phyloP scores from a whole-genome alignment of 1,284 basidiomycete genomes.

The Ustilago nuda region DNA sequence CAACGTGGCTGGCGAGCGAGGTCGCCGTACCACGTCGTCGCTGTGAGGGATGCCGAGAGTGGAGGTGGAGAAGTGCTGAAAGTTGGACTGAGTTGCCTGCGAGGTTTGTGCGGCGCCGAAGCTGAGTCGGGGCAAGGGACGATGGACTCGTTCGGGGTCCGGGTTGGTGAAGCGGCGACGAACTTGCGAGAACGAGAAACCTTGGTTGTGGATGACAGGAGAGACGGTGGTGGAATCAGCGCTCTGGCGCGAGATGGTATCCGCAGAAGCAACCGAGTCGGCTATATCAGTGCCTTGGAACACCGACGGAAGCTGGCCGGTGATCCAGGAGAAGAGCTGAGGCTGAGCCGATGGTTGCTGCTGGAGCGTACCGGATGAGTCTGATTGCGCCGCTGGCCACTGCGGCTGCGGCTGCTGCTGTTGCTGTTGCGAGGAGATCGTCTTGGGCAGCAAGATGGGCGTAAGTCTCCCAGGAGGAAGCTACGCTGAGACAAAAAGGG shows the following conservation, averaged over 20 bases:
- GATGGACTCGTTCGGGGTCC: constrained; percentile 15
- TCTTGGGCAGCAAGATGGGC: constrained; percentile 28
- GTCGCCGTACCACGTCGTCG: constrained; percentile 27
- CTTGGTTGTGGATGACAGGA: constrained; percentile 19
- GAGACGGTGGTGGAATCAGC: constrained; percentile 26
- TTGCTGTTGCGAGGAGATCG: constrained; percentile 37
- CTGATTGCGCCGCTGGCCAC: constrained; percentile 32
- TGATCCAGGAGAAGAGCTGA: constrained; percentile 12
- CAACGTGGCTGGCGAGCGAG: constrained; percentile 38
- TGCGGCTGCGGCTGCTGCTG: constrained; percentile 38
- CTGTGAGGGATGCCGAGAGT: constrained; percentile 18
- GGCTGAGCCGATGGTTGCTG: constrained; percentile 8
- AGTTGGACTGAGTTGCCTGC: constrained; percentile 16
- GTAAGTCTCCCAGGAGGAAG: constrained; percentile 27
- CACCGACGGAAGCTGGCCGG: constrained; percentile 36
- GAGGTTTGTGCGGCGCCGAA: constrained; percentile 32
- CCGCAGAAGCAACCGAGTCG: constrained; percentile 22
- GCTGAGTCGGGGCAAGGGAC: constrained; percentile 29
- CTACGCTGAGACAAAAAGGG: constrained; percentile 16
- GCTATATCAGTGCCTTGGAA: constrained; percentile 30
- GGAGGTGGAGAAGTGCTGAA: constrained; percentile 12
- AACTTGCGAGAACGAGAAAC: constrained; percentile 17
- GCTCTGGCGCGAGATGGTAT: constrained; percentile 23
- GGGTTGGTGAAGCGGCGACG: constrained; percentile 44
- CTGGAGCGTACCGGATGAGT: constrained; percentile 14